A percentile compares a stretch with the other conserved stretches of the same genome.
Evolutionary conservation across 106 monocot species (phyloP).

Genomic region (Dactylorhiza incarnata): DNA sequence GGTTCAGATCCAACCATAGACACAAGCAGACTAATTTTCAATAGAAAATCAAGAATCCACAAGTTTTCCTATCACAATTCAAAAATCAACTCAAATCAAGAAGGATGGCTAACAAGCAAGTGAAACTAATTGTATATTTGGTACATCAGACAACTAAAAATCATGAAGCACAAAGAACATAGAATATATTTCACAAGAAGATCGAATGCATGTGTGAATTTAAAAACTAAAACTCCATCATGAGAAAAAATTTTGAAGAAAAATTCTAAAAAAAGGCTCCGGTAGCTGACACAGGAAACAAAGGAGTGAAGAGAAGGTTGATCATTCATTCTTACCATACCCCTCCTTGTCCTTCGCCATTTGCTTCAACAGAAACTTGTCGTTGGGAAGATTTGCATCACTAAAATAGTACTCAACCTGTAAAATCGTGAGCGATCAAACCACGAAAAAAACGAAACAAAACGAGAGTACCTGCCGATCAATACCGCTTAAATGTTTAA

Average conservation of each 20-base stretch:
- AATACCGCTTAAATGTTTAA: too few relatives aligned
- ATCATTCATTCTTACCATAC: slow-evolving; percentile 46
- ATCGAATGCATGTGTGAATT: not conserved
- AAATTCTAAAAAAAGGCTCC: not conserved
- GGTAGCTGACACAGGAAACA: not conserved
- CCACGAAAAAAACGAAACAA: not conserved
- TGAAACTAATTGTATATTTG: not conserved
- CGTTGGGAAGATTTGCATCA: slow-evolving; percentile 78
- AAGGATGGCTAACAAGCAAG: not conserved
- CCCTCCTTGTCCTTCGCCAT: slow-evolving; percentile 62
- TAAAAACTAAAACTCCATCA: not conserved
- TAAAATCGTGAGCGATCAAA: slow-evolving; percentile 7
- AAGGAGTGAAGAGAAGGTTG: not conserved
- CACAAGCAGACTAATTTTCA: not conserved
- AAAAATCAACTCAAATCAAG: not conserved
- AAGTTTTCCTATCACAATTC: not conserved
- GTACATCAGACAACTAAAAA: not conserved
- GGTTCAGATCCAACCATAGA: not conserved
- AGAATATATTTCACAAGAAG: not conserved
- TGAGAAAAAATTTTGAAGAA: not conserved
- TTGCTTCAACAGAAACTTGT: slow-evolving; percentile 63
- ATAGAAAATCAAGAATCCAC: not conserved
- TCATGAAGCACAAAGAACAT: not conserved
- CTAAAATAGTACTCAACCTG: slow-evolving; percentile 96
- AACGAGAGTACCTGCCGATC: not conserved